These are phyloP conservation scores for Debaryomyces hansenii DNA, from an alignment of 805 yeast genomes.

Conservation along the genomic window DNA sequence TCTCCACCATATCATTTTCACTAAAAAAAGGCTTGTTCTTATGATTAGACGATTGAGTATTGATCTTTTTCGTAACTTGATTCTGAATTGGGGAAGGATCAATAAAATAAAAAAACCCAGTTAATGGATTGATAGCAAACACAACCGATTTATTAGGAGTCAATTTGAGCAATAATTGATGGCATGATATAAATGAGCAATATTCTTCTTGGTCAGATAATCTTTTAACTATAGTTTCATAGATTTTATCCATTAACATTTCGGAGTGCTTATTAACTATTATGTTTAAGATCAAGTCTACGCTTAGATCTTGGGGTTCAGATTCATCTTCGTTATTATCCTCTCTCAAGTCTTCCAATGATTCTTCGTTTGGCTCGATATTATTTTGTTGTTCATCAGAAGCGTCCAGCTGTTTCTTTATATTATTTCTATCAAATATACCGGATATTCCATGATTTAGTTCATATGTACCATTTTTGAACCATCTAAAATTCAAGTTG, in stretches of 20 bases:
- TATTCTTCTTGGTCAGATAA: conserved; percentile 9
- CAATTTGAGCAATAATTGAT: conserved; percentile 33
- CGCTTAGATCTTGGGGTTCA: conserved; percentile 31
- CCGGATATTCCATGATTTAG: conserved; percentile 14
- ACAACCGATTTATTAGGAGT: conserved; percentile 32
- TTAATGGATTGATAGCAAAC: conserved; percentile 39
- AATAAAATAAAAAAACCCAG: conserved; percentile 40
- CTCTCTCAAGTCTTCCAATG: conserved; percentile 1
- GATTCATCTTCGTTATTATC: conserved; percentile 9
- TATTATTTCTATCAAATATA: conserved; percentile 4
- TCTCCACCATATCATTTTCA: conserved; percentile 31
- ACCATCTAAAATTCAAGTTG: conserved; percentile 60
- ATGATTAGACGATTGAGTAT: conserved; percentile 18
- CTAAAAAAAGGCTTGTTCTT: conserved; percentile 22
- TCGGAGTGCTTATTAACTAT: conserved; percentile 41
- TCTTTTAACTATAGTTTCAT: conserved; percentile 10
- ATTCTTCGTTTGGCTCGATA: not conserved
- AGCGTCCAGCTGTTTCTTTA: conserved; percentile 20
- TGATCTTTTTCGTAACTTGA: conserved; percentile 29
- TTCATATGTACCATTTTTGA: conserved; percentile 50
- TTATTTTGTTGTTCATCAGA: conserved; percentile 6
- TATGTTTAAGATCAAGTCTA: conserved; percentile 34
- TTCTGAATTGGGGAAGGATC: conserved; percentile 41
- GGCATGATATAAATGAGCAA: conserved; percentile 23
- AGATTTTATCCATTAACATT: conserved; percentile 25